Evolutionary conservation across 805 yeast genomes (phyloP), one percentile per base, ranked within the genome.

Genomic region (Kuraishia ogatae): DNA sequence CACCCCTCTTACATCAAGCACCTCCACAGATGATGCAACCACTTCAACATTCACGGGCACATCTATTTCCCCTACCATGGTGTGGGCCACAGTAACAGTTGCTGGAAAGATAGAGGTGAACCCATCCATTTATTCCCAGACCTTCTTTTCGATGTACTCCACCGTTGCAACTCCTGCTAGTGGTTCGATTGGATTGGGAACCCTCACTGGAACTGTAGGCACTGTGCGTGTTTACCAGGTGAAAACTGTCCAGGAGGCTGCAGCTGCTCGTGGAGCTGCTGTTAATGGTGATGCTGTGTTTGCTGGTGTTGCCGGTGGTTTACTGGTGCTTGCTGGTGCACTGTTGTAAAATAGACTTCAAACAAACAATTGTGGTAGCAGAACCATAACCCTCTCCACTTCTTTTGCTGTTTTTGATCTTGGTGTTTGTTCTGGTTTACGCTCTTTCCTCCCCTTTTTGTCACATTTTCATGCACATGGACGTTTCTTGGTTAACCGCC

Each of bases 101-200:
- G 72, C 77, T 28, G 83, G 80, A 13, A 71, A 71, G 1, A 60
- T 64, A 1, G 68, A 71, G n/a, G 70, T 72, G 1, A 70, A 79
- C 1, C 75, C 77, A 54, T 73, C 83, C 0, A 60, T 75, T 2
- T 87, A 71, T 66, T 64, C 77, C 8, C 93, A 87, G 63, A 55
- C 64, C 13, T 85, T 84, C 59, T 48, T 69, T 11, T 55, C 75
- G 13, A 68, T 73, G 56, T 83, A 75, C 59, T 57, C 73, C 0
- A 61, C 78, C 1, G 69, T 82, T 1, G 74, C 75, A 0, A 53
- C 73, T 0, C 83, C 83, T 10, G 66, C 79, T 10, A 62, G 81
- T 0, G 98, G 97, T 2, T 65, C 80, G 2, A 76, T 91, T 53
- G 97, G 97, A 0, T 65, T 93, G 53, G 97, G 97, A 1, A 71